Base-by-base conservation (phyloP, 2,329 filamentous ascomycete genomes). In the Talaromyces sp. region DNA sequence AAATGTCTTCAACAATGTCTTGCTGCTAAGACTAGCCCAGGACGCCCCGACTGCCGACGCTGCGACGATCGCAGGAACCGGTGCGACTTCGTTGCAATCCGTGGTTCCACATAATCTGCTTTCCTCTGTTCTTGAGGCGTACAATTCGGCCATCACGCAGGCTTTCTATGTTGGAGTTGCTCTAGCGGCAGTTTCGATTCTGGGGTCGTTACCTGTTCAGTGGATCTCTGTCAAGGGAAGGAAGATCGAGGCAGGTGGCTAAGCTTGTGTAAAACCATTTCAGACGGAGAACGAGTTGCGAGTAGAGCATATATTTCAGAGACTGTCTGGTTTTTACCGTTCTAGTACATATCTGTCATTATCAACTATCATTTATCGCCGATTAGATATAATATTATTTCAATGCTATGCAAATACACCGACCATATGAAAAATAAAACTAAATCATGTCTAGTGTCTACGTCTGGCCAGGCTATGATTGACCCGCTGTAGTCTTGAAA, bases 1-100 rank as follows among this genome's bases (percentile, higher is more conserved):
- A 66, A 79, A 76, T 6, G 67, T 80, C 3, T 79, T 80, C 67
- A 70, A 72, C 22, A 79, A 77, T 60, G 65, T 73, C 33, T 70
- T 79, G 0, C 47, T 72, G 14, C 62, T 68, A 3, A 71, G 74
- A 27, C 60, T 80, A 7, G 43, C 49, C 1, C 43, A 50, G 5
- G 61, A 70, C 54, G 72, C 73, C 0, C 75, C 35, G 0, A 39
- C 56, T 16, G 35, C 39, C 13, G 14, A 61, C 76, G 0, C 67
- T 62, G 0, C 70, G 24, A 7, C 69, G n/a, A 69, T 80, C 0
- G 56, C 77, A 9, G 65, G 71, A 3, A 69, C 72, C 4, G 79
- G 79, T 4, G 79, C 79, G 1, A 80, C 79, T 10, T 9, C 2
- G 2, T n/a, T 4, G 59, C 41, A 3, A 35, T 58, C 31, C 64